Percentiles rank a stretch among this genome's conserved stretches.
Evolutionary conservation across 495 filamentous ascomycete genomes (phyloP).

Genomic region (Trichoderma virens): DNA sequence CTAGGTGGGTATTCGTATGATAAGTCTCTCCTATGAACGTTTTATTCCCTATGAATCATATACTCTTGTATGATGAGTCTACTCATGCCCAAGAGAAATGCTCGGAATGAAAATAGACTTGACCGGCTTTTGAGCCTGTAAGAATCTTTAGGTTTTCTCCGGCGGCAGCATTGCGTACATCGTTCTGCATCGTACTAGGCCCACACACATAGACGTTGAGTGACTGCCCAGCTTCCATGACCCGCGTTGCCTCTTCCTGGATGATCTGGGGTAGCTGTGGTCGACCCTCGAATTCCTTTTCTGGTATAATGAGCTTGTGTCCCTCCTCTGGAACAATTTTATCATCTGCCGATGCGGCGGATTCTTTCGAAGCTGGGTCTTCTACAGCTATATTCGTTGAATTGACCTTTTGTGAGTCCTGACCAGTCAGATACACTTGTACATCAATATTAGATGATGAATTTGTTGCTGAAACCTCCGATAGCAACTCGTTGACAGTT

Average conservation of each 20-base stretch:
- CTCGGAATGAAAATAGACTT: neutral
- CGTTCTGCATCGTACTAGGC: neutral
- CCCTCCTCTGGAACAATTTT: neutral
- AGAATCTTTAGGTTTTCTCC: neutral
- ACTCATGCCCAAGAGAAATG: neutral
- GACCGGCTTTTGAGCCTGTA: neutral
- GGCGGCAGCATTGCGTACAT: neutral
- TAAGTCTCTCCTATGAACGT: no score
- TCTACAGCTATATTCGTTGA: neutral
- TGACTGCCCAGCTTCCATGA: neutral
- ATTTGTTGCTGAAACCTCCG: neutral
- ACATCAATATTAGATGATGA: neutral
- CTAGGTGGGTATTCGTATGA: no score
- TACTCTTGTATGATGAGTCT: no score
- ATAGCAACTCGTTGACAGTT: neutral
- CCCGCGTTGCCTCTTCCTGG: neutral
- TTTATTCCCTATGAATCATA: no score
- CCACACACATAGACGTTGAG: neutral
- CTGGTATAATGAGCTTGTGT: neutral
- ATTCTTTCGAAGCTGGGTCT: neutral
- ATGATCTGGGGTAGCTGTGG: neutral
- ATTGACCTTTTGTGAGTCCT: neutral
- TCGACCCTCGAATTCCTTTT: neutral
- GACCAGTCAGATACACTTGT: neutral
- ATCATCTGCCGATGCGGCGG: neutral